Evolutionary conservation across 2,329 filamentous ascomycete genomes (phyloP), one percentile per base, ranked within the genome.

Genomic region (Diaporthe aspalathi): DNA sequence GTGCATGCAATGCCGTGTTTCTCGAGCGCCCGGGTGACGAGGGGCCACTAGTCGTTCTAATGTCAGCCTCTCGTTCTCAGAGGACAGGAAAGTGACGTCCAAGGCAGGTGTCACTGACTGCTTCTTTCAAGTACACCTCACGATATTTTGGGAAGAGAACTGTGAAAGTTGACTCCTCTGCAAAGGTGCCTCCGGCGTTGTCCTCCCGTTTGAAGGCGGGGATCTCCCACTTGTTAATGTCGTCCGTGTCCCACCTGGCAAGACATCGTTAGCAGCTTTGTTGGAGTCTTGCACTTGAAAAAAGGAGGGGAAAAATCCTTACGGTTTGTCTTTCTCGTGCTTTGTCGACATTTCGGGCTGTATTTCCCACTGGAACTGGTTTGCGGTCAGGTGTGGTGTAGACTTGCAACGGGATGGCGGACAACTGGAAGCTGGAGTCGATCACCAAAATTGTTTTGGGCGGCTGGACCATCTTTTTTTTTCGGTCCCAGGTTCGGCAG

Each of bases 161-260:
- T 75, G 87, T 87, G 80, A 99, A 99, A 6, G 93, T 94, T 1
- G 94, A 97, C 84, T 98, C 96, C 82, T 99, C 95, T 67, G 91
- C 88, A 80, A 99, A 97, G 24, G 93, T 92, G 75, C 96, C 96
- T 69, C 89, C 94, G 40, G 85, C 83, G 83, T 98, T 98, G 84
- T 98, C 93, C 75, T 93, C 90, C 62, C 93, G 89, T 52, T 90
- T 95, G 84, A 98, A 98, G 35, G 90, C 84, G 49, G 97, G 94
- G 77, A 95, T 85, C 90, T 94, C 95, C 94, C 94, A 98, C 82
- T 98, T 97, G 84, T 98, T 95, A 75, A 98, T 94, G 78, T 98
- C 96, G 74, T 97, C 95, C 70, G 95, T 97, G 78, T 98, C 95
- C 95, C 95, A 97, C 69, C 72, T 71, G 45, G 20, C 60, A 50